These are phyloP conservation scores for Penicillium cinerascens DNA, from an alignment of 495 filamentous ascomycete genomes.

Conservation along the genomic window DNA sequence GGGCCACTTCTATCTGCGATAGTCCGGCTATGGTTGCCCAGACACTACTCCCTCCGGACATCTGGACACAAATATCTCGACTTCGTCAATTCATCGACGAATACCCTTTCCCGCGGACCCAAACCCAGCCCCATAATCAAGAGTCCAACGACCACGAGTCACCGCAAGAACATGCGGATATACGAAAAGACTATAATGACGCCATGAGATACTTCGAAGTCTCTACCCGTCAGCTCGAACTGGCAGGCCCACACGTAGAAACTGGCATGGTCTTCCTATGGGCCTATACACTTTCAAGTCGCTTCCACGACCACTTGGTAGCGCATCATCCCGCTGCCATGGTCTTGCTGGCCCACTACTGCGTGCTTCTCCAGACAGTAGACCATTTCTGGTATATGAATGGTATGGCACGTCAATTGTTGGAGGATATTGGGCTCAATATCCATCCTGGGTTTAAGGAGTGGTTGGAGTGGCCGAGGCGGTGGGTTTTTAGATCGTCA, in stretches of 20 bases:
- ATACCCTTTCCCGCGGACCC: conserved; percentile 12
- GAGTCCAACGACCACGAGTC: background rate
- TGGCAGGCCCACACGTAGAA: conserved; percentile 20
- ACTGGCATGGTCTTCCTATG: conserved; percentile 25
- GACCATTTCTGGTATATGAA: conserved; percentile 40
- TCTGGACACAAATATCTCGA: conserved; percentile 10
- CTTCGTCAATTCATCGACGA: conserved; percentile 19
- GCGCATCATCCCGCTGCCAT: conserved; percentile 47
- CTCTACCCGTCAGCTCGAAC: conserved; percentile 13
- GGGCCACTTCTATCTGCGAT: background rate
- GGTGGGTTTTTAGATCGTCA: conserved; percentile 14
- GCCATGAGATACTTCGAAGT: conserved; percentile 11
- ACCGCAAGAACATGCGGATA: background rate
- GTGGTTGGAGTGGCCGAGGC: conserved; percentile 24
- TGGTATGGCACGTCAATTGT: conserved; percentile 25
- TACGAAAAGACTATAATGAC: conserved; percentile 15
- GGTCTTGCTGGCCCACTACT: conserved; percentile 39
- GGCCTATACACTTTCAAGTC: conserved; percentile 41
- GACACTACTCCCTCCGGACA: conserved; percentile 19
- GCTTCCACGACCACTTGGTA: conserved; percentile 43
- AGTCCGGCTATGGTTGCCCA: conserved; percentile 12
- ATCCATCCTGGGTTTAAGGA: conserved; percentile 15
- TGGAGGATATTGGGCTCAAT: conserved; percentile 21
- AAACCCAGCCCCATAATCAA: conserved; percentile 6
- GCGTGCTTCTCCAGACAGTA: conserved; percentile 35